Evolutionary conservation across 805 yeast genomes (phyloP), one percentile per base, ranked within the genome.

Genomic region (Wickerhamomyces mucosus): DNA sequence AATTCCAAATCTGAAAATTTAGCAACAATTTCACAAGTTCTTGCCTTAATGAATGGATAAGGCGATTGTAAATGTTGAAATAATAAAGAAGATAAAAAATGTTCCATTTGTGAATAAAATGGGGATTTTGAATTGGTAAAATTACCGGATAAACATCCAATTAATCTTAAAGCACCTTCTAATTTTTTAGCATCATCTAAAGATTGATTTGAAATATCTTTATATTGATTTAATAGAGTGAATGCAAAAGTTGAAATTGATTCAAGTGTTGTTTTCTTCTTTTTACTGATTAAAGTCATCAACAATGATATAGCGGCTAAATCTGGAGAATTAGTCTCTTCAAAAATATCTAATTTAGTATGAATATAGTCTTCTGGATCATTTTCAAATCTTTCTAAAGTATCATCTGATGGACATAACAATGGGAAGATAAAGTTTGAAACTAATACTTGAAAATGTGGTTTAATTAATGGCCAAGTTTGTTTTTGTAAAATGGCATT

Each of bases 351-450:
- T 45, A 85, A 66, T 33, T 70, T 70, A 32, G 76, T 63, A 53
- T 84, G 82, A 34, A 89, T 75, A 52, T 84, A 92, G 51, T 86
- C 96, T 34, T 74, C 79, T 4, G 96, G 96, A 45, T 88, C 96
- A 39, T 69, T 75, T 39, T 85, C 94, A 58, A 82, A 88, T 5
- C 72, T 56, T 42, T 82, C 94, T 34, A 84, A 59, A 14, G 75
- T 72, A 6, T 69, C 75, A 33, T 75, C 77, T 7, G 69, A 65
- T 2, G 92, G 81, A 41, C 86, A 72, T 35, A 89, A 56, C 35
- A 80, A 58, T 3, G 95, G 95, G 55, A 69, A 79, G 8, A 89
- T 66, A 34, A 89, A 74, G 43, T 78, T 85, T 10, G 75, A 59
- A 21, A 89, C 60, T 17, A 89, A 58, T 6, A 71, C 66, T 26